Percentiles rank a stretch among this genome's conserved stretches.
Evolutionary conservation across 257 asterid species (phyloP).

Genomic region (Paraleonurus japonicus): DNA sequence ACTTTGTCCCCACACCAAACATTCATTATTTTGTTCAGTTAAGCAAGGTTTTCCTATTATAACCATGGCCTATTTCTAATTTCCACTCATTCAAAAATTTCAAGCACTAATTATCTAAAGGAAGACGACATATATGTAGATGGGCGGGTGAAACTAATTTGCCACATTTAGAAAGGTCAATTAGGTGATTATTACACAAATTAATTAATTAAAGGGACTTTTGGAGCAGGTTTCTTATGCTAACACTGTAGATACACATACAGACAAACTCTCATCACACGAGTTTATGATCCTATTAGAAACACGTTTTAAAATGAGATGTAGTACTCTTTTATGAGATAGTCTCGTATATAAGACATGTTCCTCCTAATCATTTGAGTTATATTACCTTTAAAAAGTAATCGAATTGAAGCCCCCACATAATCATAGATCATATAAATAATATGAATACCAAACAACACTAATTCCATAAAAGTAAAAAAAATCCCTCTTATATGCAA

Average conservation of each 20-base stretch:
- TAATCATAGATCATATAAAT: no score
- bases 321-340: no score
- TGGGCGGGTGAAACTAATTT: not conserved
- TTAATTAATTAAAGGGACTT: not conserved
- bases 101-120: not conserved
- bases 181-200: not conserved
- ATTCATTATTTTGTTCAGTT: not conserved
- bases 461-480: not conserved
- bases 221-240: no score
- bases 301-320: no score
- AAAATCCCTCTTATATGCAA: not conserved
- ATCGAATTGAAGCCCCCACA: no score
- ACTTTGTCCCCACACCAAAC: not conserved
- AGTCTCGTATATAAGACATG: no score
- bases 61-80: not conserved
- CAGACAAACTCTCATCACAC: no score
- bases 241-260: no score
- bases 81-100: not conserved
- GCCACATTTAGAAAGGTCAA: not conserved
- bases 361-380: no score
- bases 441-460: not conserved
- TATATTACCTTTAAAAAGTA: no score
- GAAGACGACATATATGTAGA: not conserved
- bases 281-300: no score
- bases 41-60: not conserved